Conservation (phyloP, 208 protist species). For the Leishmania mexicana region DNA sequence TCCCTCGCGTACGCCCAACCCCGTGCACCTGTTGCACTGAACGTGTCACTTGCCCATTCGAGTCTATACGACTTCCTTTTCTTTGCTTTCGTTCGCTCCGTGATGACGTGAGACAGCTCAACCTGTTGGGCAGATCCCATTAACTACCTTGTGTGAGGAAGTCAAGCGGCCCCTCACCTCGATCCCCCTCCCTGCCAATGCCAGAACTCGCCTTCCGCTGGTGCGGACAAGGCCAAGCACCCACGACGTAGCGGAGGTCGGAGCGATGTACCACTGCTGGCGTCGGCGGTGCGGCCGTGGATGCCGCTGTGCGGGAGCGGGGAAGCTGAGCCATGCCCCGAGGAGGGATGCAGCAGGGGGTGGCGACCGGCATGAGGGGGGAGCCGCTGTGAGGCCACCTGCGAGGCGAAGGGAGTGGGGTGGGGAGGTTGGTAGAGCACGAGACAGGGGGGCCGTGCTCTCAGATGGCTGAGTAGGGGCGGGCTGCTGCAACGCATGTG, state of each 20-base stretch:
- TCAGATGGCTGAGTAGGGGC: not conserved
- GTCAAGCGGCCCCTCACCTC: not conserved
- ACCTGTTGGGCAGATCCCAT: no score
- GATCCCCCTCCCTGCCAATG: not conserved
- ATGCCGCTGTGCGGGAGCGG: not conserved
- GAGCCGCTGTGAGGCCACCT: not conserved
- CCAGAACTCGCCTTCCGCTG: no score
- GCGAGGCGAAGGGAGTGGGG: not conserved
- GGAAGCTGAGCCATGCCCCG: no score
- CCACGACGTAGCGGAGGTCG: no score
- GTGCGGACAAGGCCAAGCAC: no score
- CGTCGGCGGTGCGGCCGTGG: no score
- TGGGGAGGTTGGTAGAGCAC: not conserved
- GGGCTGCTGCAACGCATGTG: not conserved
- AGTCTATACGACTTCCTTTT: not conserved
- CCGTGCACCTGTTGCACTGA: not conserved
- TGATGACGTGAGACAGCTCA: no score
- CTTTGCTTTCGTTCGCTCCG: not conserved
- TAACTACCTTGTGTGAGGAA: not conserved
- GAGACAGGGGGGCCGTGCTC: not conserved
- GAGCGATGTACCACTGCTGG: no score
- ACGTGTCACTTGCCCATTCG: not conserved
- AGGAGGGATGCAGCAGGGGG: no score
- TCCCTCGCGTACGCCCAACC: not conserved
- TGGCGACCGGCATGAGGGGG: not conserved